phyloP scores from a whole-genome alignment of 768 basidiomycete species.

The Leccinum incarnatum region DNA sequence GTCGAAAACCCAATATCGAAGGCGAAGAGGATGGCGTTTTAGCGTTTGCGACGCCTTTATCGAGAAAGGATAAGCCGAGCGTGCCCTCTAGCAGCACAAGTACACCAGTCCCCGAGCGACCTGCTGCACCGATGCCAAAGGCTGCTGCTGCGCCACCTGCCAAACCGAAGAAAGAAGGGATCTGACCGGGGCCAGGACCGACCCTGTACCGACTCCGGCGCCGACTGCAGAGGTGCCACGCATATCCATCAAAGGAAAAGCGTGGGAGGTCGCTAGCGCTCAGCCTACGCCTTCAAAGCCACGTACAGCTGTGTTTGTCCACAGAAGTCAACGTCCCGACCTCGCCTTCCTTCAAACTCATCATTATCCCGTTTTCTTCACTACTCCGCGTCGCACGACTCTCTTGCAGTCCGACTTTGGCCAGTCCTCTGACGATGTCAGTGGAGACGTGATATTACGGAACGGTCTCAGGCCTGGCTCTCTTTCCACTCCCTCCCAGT shows the following conservation, averaged over 20 bases:
- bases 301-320: slow-evolving; percentile 17
- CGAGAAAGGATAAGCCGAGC: slow-evolving; percentile 50
- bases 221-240: slow-evolving; percentile 31
- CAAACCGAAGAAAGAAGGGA: slow-evolving; percentile 40
- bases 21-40: slow-evolving; percentile 63
- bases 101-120: slow-evolving; percentile 40
- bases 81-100: slow-evolving; percentile 38
- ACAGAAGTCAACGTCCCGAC: no score
- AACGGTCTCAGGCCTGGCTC: no score
- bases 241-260: slow-evolving; percentile 68
- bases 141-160: no score
- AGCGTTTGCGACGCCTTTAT: slow-evolving; percentile 52
- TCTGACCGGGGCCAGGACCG: slow-evolving; percentile 1
- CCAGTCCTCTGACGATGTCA: no score
- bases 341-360: no score
- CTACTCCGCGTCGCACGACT: no score
- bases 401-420: no score
- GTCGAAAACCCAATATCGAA: slow-evolving; percentile 49
- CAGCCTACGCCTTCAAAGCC: slow-evolving; percentile 38
- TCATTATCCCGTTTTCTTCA: no score
- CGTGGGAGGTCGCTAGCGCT: slow-evolving; percentile 49
- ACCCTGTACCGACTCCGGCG: slow-evolving; percentile 20
- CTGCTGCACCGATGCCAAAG: slow-evolving; percentile 13
- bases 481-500: no score
- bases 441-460: no score